Evolutionary conservation across 352 stramenopile genomes (phyloP), one percentile per base, ranked within the genome.

Genomic region (Pythium oligandrum): DNA sequence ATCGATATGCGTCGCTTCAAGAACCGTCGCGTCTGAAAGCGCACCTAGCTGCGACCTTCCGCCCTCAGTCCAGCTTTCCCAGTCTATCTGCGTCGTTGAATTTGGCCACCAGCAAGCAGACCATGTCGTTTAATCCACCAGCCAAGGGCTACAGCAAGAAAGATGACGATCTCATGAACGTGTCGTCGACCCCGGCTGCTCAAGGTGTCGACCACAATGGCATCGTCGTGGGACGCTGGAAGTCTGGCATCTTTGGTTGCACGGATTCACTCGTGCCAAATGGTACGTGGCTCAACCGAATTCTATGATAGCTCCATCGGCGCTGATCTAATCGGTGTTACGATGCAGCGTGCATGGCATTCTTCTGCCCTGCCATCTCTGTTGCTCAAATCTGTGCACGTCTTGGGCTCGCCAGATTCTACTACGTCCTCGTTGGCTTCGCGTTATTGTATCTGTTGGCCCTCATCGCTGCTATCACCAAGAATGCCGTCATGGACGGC

Each of bases 371-470:
- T 0, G 61, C 46, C 3, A 32, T 86, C 34, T 74, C 68, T 26
- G 56, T 86, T 43, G 75, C 73, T 32, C 72, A 83, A 55, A 61
- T 86, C 48, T 72, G 48, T 17, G 45, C 68, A 10, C 70, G 71
- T 34, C 37, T 86, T 4, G 71, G 70, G 3, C 49, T 87, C 39
- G 55, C 59, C 32, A 66, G 64, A 40, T 83, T 66, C 57, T 71
- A 61, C 53, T 40, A 45, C 1, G 66, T 86, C 31, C 47, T 86
- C 12, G 40, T 57, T 3, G 55, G 63, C 4, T 78, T 71, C 36
- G 3, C 60, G 2, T 2, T 78, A 10, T 44, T 82, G 9, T 66
- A 80, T 48, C 30, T 70, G 26, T 48, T 78, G 26, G 62, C 61
- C 12, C 51, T 76, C 40, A 50, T 68, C n/a, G 69, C 69, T 4